Evolutionary conservation across 345 rosid genomes (phyloP).

Genomic region (Clausena lansium): DNA sequence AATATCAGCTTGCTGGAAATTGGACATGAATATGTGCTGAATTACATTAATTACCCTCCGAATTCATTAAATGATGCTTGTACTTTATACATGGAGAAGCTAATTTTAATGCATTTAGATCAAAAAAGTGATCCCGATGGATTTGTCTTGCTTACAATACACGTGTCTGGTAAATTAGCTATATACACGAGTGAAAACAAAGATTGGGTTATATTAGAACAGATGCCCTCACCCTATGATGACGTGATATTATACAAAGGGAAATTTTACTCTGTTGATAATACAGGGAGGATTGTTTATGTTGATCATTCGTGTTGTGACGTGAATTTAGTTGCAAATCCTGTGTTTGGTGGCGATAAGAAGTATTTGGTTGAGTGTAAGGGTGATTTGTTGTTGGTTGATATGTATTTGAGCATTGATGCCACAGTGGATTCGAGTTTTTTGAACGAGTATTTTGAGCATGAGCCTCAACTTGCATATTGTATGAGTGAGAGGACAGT

Average conservation of each 20-base stretch:
- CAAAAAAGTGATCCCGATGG: conserved; percentile 21
- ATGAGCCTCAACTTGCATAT: conserved; percentile 32
- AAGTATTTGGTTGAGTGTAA: conserved; percentile 79
- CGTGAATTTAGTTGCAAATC: conserved; percentile 32
- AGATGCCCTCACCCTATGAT: conserved; percentile 83
- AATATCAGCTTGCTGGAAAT: conserved; percentile 3
- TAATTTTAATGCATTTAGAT: conserved; percentile 46
- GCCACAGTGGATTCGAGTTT: conserved; percentile 29
- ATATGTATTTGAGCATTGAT: conserved; percentile 75
- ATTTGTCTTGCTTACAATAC: conserved; percentile 78
- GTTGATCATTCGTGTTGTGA: conserved; percentile 40
- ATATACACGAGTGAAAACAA: conserved; percentile 56
- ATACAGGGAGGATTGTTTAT: conserved; percentile 61
- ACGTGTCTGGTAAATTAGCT: conserved; percentile 85
- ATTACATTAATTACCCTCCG: conserved; percentile 16
- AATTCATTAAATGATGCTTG: conserved; percentile 33
- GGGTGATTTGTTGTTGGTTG: conserved; percentile 72
- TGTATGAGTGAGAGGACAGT: conserved; percentile 72
- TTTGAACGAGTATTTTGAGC: conserved; percentile 23
- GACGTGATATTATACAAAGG: conserved; percentile 67
- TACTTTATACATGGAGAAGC: conserved; percentile 72
- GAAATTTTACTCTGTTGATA: conserved; percentile 70
- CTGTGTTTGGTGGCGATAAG: conserved; percentile 85
- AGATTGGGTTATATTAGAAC: conserved; percentile 63
- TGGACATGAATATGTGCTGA: conserved; percentile 12